These are phyloP conservation scores for Blastobotrys attinorum DNA, from an alignment of 805 yeast species.

Conservation along the genomic window DNA sequence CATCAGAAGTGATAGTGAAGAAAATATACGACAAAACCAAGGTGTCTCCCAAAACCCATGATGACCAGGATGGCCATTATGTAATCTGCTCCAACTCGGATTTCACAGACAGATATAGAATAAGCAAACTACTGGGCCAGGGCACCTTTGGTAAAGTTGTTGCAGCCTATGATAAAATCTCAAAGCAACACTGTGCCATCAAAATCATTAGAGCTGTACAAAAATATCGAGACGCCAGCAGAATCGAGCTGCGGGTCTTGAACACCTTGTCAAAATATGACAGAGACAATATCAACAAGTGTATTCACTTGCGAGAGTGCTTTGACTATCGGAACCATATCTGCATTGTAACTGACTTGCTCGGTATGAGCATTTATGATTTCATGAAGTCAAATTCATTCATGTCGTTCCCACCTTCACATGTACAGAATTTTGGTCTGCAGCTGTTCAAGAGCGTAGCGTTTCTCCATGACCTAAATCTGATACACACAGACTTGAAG, in stretches of 20 bases:
- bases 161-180: constrained; percentile 63
- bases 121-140: constrained; percentile 68
- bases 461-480: constrained; percentile 78
- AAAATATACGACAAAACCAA: constrained; percentile 15
- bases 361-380: constrained; percentile 81
- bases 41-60: constrained; percentile 13
- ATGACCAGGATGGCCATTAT: constrained; percentile 29
- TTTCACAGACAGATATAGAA: constrained; percentile 60
- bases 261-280: constrained; percentile 67
- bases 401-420: constrained; percentile 89
- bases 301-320: constrained; percentile 81
- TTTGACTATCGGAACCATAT: constrained; percentile 91
- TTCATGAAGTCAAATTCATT: constrained; percentile 78
- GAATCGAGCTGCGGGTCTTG: constrained; percentile 80
- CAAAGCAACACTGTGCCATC: constrained; percentile 67
- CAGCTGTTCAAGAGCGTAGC: constrained; percentile 82
- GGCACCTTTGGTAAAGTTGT: constrained; percentile 92
- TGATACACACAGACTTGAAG: constrained; percentile 92
- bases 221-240: constrained; percentile 91
- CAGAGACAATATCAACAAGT: constrained; percentile 56
- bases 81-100: constrained; percentile 27
- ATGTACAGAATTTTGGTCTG: constrained; percentile 79
- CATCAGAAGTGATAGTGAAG: constrained; percentile 23
- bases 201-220: constrained; percentile 89
- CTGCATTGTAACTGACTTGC: constrained; percentile 83